These are phyloP conservation scores for Zoysia matrella DNA, from an alignment of 202 grass and related monocot genomes.

Conservation along the genomic window DNA sequence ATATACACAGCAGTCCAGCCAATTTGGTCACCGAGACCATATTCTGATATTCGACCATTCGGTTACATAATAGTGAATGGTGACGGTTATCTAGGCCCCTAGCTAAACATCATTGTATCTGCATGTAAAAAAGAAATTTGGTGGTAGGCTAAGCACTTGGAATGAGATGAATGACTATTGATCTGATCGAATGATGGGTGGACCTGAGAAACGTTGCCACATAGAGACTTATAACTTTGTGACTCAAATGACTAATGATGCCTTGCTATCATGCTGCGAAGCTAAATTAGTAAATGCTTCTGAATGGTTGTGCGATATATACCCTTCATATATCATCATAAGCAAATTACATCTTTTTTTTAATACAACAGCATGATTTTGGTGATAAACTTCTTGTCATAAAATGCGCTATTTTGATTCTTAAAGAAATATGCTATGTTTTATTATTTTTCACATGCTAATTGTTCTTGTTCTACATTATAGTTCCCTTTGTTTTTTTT, in stretches of 20 bases:
- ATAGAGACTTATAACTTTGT: not conserved
- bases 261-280: not conserved
- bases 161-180: not conserved
- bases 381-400: not conserved
- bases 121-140: not conserved
- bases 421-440: not conserved
- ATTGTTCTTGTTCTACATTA: constrained; percentile 17
- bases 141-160: not conserved
- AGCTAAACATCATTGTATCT: not conserved
- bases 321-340: not conserved
- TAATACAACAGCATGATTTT: not conserved
- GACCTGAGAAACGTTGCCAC: not conserved
- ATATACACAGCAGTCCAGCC: not conserved
- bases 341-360: not conserved
- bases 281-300: not conserved
- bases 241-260: not conserved
- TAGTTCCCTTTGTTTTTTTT: constrained; percentile 27
- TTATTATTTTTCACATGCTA: not conserved
- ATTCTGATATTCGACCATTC: not conserved
- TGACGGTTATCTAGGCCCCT: not conserved
- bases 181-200: not conserved
- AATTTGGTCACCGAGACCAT: not conserved
- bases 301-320: too few relatives aligned
- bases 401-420: constrained; percentile 11
- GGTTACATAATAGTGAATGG: not conserved